Base-by-base conservation (phyloP, 2,329 filamentous ascomycete species). In the Zymoseptoria passerinii region DNA sequence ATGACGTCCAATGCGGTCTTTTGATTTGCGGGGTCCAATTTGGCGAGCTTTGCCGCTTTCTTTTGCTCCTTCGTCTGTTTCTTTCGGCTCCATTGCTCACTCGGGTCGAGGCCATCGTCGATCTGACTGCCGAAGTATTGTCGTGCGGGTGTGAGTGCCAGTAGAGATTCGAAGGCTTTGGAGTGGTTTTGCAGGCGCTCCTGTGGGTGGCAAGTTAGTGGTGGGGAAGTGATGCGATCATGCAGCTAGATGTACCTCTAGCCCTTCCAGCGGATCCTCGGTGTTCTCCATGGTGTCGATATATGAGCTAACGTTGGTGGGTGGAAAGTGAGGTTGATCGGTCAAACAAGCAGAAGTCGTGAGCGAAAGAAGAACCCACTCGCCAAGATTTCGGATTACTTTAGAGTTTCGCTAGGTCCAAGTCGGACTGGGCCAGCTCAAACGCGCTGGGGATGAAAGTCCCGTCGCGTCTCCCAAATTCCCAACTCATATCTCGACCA, bases 11-110 rank as follows among this genome's bases (percentile, higher is more conserved):
- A 92, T 61, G 91, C 92, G 64, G 85, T 94, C 78, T 95, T 94
- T 65, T 87, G 86, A 70, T 90, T 91, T 65, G 92, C 90, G 27
- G 94, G 92, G 69, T 97, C 90, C 48, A 97, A 82, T 77, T 96
- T 97, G 60, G 88, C 90, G 71, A 87, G 83, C 76, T 91, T 91
- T 57, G 90, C 89, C 65, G 88, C 86, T 62, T 85, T 84, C 60
- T 89, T 89, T 74, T 96, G 83, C 73, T 90, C 88, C 73, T 95
- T 96, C 54, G 90, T 92, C 77, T 97, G 92, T 79, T 97, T 97
- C 77, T 94, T 95, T 71, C 87, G 87, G 73, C 86, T 85, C 90
- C 91, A 95, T 86, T 96, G 90, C 68, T 94, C 88, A 74, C 82
- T 90, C 62, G 82, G 88, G 71, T 95, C 90, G 72, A 92, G 85